These are phyloP conservation scores for Lyophyllum semitale DNA, from an alignment of 768 basidiomycete species.

Conservation along the genomic window DNA sequence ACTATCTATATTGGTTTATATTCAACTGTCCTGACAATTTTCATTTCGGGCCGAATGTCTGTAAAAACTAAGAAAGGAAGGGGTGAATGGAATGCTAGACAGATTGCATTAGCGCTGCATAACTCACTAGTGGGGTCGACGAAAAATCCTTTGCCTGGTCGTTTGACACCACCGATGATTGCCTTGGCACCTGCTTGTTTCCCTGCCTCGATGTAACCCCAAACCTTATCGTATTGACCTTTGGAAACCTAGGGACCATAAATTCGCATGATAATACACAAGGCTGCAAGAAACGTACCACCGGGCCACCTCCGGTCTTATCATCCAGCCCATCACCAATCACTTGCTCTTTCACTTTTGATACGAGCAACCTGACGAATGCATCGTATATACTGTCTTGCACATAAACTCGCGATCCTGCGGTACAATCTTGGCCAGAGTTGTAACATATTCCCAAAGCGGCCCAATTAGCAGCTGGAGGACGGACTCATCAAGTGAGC, in stretches of 20 bases:
- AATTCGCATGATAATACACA: not conserved
- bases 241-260: conserved; percentile 66
- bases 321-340: conserved; percentile 85
- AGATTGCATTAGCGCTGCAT: not conserved
- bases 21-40: conserved; percentile 57
- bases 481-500: not conserved
- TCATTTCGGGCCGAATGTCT: conserved; percentile 80
- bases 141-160: conserved; percentile 78
- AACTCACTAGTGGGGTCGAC: conserved; percentile 85
- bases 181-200: conserved; percentile 81
- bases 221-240: conserved; percentile 81
- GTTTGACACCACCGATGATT: conserved; percentile 78
- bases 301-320: conserved; percentile 74
- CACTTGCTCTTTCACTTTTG: conserved; percentile 66
- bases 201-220: conserved; percentile 86
- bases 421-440: conserved; percentile 92
- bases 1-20: not conserved
- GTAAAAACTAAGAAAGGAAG: conserved; percentile 64
- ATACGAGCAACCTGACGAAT: conserved; percentile 67
- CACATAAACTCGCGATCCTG: conserved; percentile 87
- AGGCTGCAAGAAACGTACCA: conserved; percentile 50
- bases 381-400: conserved; percentile 88
- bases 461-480: conserved; percentile 78
- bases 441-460: conserved; percentile 87
- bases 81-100: not conserved